Evolutionary conservation across 2,329 filamentous ascomycete genomes (phyloP), one percentile per base, ranked within the genome.

Genomic region (Ophiobolus disseminans): DNA sequence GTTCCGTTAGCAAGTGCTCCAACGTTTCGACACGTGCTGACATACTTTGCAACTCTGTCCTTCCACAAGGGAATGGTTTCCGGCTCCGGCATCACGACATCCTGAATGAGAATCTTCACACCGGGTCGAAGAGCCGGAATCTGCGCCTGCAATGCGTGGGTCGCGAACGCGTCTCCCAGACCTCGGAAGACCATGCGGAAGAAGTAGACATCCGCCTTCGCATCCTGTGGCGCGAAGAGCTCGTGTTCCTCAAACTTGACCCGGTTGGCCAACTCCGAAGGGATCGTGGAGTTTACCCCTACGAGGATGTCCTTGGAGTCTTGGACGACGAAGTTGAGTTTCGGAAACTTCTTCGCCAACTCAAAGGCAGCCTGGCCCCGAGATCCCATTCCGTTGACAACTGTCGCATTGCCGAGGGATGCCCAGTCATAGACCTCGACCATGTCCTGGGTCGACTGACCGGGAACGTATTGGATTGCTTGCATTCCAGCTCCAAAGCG

Each of bases 371-470:
- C 43, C 43, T 57, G 43, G 22, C 53, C 53, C 47, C 20, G 25
- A 23, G 49, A 41, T 30, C 53, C 53, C 2, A 16, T 22, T 34
- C 23, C 42, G 34, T 50, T 37, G 21, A 57, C 50, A 32, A 57
- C 38, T 11, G n/a, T 35, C 13, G 31, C 50, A 20, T 39, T 34
- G 5, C 53, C 53, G 2, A 57, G 40, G 20, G 50, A 50, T 21
- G 42, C 53, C 53, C 53, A 57, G 37, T 57, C 53, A 43, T 53
- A 57, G 43, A 44, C 46, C 6, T 37, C 53, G 28, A 11, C 7
- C 41, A 52, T 22, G 17, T 36, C 14, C 3, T 38, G 16, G 21
- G 50, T 44, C 3, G 17, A 5, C 45, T 52, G 50, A 34, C 46
- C 53, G 1, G 53, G 53, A 28, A 49, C 42, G 13, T 20, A 25